Evolutionary conservation across 2,329 filamentous ascomycete species (phyloP).

Genomic region (Geoglossum cookeanum): DNA sequence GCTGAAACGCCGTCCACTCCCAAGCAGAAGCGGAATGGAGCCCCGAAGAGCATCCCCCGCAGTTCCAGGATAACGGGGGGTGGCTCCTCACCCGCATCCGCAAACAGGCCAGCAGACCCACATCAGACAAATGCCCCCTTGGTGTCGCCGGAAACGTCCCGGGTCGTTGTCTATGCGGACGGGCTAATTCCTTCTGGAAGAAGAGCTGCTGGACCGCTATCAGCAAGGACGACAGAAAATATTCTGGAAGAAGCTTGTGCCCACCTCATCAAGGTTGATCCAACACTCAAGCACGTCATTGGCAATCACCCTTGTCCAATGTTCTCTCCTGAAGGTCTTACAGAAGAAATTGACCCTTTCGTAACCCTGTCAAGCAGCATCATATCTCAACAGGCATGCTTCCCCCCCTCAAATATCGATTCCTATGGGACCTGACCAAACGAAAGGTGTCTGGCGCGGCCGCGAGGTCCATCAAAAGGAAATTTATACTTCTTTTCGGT

Average conservation of each 20-base stretch:
- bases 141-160: conserved; percentile 27
- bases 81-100: background rate
- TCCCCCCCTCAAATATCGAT: background rate
- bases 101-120: conserved; percentile 25
- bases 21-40: background rate
- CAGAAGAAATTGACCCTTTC: conserved; percentile 76
- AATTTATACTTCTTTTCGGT: conserved; percentile 59
- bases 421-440: background rate
- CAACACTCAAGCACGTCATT: conserved; percentile 51
- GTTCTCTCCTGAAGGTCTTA: conserved; percentile 67
- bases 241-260: conserved; percentile 57
- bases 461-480: conserved; percentile 70
- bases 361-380: conserved; percentile 67
- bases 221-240: conserved; percentile 38
- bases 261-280: conserved; percentile 55
- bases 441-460: conserved; percentile 71
- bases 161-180: conserved; percentile 28
- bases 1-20: background rate
- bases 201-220: no score
- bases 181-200: background rate
- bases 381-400: conserved; percentile 60
- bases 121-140: conserved; percentile 28
- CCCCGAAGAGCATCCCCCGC: background rate
- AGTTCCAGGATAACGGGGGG: background rate
- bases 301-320: conserved; percentile 56